These are phyloP conservation scores for Bothriochloa decipiens DNA, from an alignment of 176 grass and related monocot genomes.

Conservation along the genomic window DNA sequence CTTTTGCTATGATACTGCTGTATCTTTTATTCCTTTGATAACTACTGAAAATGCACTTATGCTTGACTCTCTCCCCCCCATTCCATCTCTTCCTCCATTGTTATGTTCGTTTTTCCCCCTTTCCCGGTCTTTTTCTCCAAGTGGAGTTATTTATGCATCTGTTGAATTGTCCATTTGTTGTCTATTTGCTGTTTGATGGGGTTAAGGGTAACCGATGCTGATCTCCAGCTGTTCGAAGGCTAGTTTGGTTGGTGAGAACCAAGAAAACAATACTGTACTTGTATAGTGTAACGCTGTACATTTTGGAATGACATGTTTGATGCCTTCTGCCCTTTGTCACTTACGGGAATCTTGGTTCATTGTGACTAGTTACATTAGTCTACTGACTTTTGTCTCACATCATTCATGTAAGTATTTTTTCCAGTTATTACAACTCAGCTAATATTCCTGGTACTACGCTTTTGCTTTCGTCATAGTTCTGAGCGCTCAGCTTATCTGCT, in stretches of 20 bases:
- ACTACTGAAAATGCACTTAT: constrained; percentile 46
- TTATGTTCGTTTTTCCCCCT: constrained; percentile 19
- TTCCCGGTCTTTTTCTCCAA: constrained; percentile 27
- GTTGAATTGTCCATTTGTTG: constrained; percentile 41
- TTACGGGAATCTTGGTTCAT: not conserved
- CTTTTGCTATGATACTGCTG: constrained; percentile 8
- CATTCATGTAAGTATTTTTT: not conserved
- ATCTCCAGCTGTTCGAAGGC: constrained; percentile 34
- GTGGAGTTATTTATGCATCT: constrained; percentile 41
- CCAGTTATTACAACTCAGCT: not conserved
- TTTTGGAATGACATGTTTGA: constrained; percentile 25
- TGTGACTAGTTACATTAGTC: constrained; percentile 15
- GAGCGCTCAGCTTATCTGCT: not conserved
- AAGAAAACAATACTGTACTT: constrained; percentile 8
- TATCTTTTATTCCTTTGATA: constrained; percentile 30
- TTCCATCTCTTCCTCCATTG: constrained; percentile 1
- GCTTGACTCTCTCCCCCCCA: constrained; percentile 40
- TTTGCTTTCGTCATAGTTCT: constrained; percentile 17
- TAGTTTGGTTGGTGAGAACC: constrained; percentile 29
- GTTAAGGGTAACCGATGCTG: not conserved
- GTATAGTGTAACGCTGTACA: not conserved
- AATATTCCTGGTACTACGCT: not conserved
- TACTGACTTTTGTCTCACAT: not conserved
- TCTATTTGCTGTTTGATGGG: constrained; percentile 29
- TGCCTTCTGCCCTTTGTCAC: constrained; percentile 3